Conservation (phyloP, 352 stramenopile genomes). For the Plasmopara halstedii region DNA sequence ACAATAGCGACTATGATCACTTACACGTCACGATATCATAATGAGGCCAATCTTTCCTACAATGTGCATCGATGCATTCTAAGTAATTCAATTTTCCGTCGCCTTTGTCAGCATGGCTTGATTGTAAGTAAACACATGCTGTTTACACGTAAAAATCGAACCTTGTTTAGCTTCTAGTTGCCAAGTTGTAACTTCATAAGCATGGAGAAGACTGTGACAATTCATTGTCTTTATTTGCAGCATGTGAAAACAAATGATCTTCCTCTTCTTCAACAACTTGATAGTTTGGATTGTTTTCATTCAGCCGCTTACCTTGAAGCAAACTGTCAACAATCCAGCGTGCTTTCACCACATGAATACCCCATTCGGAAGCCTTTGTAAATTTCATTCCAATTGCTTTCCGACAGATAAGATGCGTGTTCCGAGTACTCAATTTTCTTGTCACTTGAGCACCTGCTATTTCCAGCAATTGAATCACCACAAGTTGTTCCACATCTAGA, state of each 20-base stretch:
- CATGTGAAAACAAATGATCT: not conserved
- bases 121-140: too few species aligned
- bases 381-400: slow-evolving; percentile 53
- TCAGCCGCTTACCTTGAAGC: slow-evolving; percentile 32
- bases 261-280: slow-evolving; percentile 7
- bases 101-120: not conserved
- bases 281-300: slow-evolving; percentile 20
- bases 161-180: too few species aligned
- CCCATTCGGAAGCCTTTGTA: slow-evolving; percentile 46
- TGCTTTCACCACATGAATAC: slow-evolving; percentile 43
- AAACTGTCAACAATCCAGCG: slow-evolving; percentile 67
- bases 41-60: too few species aligned
- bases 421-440: slow-evolving; percentile 39
- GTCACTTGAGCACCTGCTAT: slow-evolving; percentile 50
- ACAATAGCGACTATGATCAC: too few species aligned
- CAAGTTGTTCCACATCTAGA: slow-evolving; percentile 46
- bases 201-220: not conserved
- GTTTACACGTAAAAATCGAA: not conserved
- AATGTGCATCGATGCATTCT: too few species aligned
- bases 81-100: too few species aligned
- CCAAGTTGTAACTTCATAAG: too few species aligned
- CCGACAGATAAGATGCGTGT: slow-evolving; percentile 61
- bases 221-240: not conserved
- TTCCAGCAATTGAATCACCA: slow-evolving; percentile 46
- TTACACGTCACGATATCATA: too few species aligned